These are phyloP conservation scores for Calonectria pteridis DNA, from an alignment of 2,329 filamentous ascomycete genomes.

Conservation along the genomic window DNA sequence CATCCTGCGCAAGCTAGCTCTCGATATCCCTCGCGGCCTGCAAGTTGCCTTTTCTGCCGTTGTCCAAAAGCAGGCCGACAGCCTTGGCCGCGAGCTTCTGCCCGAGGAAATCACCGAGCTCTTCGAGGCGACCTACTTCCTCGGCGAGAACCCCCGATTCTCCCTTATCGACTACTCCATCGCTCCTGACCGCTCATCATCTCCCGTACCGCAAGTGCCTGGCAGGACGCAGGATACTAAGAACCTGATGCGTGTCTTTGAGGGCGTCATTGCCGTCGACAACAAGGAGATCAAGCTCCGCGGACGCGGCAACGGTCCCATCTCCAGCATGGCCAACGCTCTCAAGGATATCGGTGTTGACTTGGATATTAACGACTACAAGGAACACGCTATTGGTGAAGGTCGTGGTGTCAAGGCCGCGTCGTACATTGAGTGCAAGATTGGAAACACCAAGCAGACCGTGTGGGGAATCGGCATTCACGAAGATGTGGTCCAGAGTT, in stretches of 20 bases:
- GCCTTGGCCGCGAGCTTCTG: constrained; percentile 84
- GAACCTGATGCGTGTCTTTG: constrained; percentile 85
- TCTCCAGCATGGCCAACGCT: constrained; percentile 88
- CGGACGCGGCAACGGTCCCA: constrained; percentile 89
- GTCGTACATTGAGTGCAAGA: constrained; percentile 91
- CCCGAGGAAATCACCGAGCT: constrained; percentile 86
- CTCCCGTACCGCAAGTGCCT: constrained; percentile 75
- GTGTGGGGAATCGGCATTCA: constrained; percentile 95
- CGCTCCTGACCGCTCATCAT: constrained; percentile 82
- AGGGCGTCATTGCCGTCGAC: constrained; percentile 86
- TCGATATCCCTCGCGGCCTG: constrained; percentile 92
- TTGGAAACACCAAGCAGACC: constrained; percentile 73
- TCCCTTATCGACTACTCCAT: constrained; percentile 93
- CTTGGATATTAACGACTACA: constrained; percentile 93
- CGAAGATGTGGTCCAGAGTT: constrained; percentile 89
- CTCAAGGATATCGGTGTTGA: constrained; percentile 84
- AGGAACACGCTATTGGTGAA: constrained; percentile 89
- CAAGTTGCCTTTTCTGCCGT: constrained; percentile 92
- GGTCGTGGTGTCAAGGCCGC: constrained; percentile 91
- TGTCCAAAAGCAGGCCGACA: constrained; percentile 85
- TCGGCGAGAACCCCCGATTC: constrained; percentile 87
- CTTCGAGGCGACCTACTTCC: constrained; percentile 91
- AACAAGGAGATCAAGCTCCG: constrained; percentile 81
- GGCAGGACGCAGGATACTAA: constrained; percentile 82
- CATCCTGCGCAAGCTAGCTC: constrained; percentile 87